Evolutionary conservation across 2,329 filamentous ascomycete genomes (phyloP), one percentile per base, ranked within the genome.

Genomic region (Pyrenophora tritici-repentis): DNA sequence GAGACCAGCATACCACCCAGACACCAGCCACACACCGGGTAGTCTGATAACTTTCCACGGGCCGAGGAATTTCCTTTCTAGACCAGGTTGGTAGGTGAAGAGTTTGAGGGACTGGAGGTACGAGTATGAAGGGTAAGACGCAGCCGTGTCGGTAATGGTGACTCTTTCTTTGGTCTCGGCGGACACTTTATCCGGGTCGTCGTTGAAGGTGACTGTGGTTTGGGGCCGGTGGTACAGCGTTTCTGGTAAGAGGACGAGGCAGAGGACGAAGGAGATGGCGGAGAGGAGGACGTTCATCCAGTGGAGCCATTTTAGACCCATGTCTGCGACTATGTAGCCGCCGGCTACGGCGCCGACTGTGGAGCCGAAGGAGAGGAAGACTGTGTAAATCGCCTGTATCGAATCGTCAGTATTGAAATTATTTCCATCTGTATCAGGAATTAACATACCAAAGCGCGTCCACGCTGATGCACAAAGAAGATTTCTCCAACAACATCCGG

Each of bases 391-490:
- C 3, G 75, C 75, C 74, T 72, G 16, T 3, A 7, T 10, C 4
- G 10, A 0, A 9, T 8, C 7, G 13, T 31, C 4, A 24, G 14
- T 32, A 5, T 9, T 7, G 4, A 22, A 7, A 22, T 22, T 22
- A 7, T 7, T 22, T 22, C 4, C 4, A 22, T 22, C 20, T 22
- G 20, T 22, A 7, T 7, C 20, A 17, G 9, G n/a, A 42, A 8
- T n/a, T n/a, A 34, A 22, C 56, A 60, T 42, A 73, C 72, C 67
- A 77, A 71, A 3, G 72, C 74, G 37, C 75, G 65, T 33, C 75
- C 75, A 13, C 72, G 67, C 49, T 76, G 66, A 42, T 76, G 75
- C 18, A 76, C 67, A 47, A 76, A 78, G 58, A 76, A 76, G 2
- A 75, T 65, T 44, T 76, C 74, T 1, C 73, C 75, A 8, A 76